These are phyloP conservation scores for Elaeis oleifera DNA, from an alignment of 202 grass and related monocot genomes.

Conservation along the genomic window DNA sequence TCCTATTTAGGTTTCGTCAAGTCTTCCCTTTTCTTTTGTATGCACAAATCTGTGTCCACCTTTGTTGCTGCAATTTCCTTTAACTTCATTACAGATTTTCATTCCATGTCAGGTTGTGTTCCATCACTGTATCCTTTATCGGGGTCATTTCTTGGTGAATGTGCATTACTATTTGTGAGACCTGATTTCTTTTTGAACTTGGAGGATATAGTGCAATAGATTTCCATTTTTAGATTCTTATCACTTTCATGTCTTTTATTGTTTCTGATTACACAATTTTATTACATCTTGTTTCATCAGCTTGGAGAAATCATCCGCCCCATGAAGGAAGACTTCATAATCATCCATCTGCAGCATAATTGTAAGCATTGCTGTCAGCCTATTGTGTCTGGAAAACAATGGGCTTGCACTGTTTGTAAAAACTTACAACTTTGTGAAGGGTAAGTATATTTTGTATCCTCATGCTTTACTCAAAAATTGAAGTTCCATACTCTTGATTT, in stretches of 20 bases:
- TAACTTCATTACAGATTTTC: too few relatives aligned
- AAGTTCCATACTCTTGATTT: not conserved
- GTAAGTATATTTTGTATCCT: constrained; percentile 32
- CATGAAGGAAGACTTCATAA: constrained; percentile 68
- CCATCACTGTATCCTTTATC: too few relatives aligned
- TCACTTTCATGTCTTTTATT: too few relatives aligned
- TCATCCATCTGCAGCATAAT: constrained; percentile 72
- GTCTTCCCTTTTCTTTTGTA: not conserved
- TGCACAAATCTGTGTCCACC: too few relatives aligned
- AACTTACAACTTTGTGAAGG: constrained; percentile 80
- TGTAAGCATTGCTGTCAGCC: constrained; percentile 74
- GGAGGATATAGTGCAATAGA: too few relatives aligned
- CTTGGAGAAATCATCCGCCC: constrained; percentile 76
- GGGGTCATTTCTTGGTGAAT: too few relatives aligned
- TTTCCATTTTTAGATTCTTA: too few relatives aligned
- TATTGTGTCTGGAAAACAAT: constrained; percentile 55
- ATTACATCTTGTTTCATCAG: constrained; percentile 19
- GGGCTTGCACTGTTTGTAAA: constrained; percentile 69
- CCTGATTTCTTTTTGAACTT: too few relatives aligned
- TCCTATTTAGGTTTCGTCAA: too few relatives aligned
- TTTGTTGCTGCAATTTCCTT: too few relatives aligned
- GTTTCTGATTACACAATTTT: too few relatives aligned
- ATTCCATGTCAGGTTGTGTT: not conserved
- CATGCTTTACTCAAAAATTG: not conserved
- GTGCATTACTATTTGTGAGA: too few relatives aligned